Percentiles rank a stretch among this genome's conserved stretches.
These are phyloP conservation scores for Penicillium longicatenatum DNA, from an alignment of 495 filamentous ascomycete species.

Conservation along the genomic window DNA sequence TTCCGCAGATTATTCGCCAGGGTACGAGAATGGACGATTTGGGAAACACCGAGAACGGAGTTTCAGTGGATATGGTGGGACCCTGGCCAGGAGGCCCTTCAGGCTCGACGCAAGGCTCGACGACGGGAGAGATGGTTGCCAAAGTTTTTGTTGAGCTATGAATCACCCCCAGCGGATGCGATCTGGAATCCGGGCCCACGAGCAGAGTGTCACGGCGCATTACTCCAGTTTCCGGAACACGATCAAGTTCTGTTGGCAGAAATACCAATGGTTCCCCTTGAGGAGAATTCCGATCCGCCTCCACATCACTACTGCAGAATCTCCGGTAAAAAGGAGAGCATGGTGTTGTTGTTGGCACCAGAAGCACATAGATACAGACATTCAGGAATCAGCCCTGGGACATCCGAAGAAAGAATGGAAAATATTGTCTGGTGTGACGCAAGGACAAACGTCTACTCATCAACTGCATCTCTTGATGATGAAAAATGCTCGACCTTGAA, in stretches of 20 bases:
- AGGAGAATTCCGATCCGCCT: not conserved
- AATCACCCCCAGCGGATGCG: constrained; percentile 24
- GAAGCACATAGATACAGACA: not conserved
- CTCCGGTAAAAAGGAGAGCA: not conserved
- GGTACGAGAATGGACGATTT: constrained; percentile 32
- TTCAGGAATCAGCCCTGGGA: not conserved
- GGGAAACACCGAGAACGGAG: constrained; percentile 38
- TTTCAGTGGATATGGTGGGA: constrained; percentile 50
- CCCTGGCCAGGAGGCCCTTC: constrained; percentile 27
- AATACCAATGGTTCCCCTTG: not conserved
- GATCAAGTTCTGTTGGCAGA: not conserved
- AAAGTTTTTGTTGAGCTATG: constrained; percentile 30
- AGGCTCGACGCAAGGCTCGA: constrained; percentile 17
- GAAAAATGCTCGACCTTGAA: not conserved
- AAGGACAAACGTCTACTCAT: not conserved
- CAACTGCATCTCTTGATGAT: not conserved
- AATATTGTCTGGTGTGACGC: constrained; percentile 4
- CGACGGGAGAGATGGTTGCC: constrained; percentile 26
- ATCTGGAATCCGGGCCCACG: constrained; percentile 31
- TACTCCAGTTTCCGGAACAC: not conserved
- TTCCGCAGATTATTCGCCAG: constrained; percentile 21
- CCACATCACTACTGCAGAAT: not conserved
- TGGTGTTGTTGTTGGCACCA: not conserved
- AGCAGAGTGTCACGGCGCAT: constrained; percentile 18
- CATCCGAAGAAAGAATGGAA: not conserved